Evolutionary conservation across 2,329 filamentous ascomycete species (phyloP).

Genomic region (Beauveria bassiana): DNA sequence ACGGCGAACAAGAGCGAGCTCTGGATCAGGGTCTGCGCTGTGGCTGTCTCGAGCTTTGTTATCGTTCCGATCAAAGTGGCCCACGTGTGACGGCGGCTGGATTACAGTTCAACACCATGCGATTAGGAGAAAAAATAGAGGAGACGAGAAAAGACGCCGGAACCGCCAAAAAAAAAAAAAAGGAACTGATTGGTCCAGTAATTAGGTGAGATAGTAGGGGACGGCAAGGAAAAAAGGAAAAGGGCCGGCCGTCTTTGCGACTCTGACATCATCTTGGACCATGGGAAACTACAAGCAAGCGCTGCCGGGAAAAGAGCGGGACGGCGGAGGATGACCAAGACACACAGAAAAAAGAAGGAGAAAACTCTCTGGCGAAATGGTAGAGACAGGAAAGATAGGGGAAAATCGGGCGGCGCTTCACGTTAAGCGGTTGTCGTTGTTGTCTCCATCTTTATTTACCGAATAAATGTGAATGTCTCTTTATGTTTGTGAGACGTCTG

Average conservation of each 20-base stretch:
- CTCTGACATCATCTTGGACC: neutral
- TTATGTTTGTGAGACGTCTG: neutral
- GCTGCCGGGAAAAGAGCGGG: neutral
- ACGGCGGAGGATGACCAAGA: neutral
- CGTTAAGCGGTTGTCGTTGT: neutral
- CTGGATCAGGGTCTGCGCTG: neutral
- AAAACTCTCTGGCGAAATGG: neutral
- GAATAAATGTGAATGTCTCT: neutral
- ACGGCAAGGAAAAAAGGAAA: neutral
- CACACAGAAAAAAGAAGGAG: neutral
- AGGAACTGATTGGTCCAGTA: neutral
- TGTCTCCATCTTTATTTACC: neutral
- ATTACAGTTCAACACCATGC: neutral
- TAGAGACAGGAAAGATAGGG: neutral
- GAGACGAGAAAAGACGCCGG: no score
- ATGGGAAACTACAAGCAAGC: neutral
- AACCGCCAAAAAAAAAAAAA: neutral
- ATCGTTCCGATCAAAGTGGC: neutral
- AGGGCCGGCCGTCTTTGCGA: neutral
- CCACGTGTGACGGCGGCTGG: neutral
- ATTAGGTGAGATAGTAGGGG: neutral
- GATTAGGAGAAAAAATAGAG: neutral
- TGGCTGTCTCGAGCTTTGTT: neutral
- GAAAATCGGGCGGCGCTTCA: neutral
- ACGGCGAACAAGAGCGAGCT: neutral